phyloP scores from a whole-genome alignment of 208 protist species.

The Entamoeba moshkovskii region DNA sequence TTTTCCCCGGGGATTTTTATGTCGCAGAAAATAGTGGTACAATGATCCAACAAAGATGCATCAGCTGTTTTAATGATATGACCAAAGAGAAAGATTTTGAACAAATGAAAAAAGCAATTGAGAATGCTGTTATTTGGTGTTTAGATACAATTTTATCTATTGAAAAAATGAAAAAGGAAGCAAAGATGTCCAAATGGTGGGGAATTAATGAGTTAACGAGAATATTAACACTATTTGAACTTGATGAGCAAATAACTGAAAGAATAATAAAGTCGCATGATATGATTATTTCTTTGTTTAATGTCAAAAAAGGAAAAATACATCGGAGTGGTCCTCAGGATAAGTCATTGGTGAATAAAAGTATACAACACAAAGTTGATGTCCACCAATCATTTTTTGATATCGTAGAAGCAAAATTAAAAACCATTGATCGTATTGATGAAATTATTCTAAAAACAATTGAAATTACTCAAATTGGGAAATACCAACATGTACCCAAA shows the following conservation, averaged over 20 bases:
- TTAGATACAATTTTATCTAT: not conserved
- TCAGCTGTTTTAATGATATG: not conserved
- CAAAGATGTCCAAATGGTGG: not conserved
- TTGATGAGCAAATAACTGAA: not conserved
- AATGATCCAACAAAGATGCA: not conserved
- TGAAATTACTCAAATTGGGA: no score
- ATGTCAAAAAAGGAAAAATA: not conserved
- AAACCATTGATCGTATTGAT: no score
- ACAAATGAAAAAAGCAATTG: not conserved
- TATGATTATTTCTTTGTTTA: not conserved
- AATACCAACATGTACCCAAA: no score
- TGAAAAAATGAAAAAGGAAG: not conserved
- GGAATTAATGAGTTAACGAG: not conserved
- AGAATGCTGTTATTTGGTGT: not conserved
- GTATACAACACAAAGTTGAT: no score
- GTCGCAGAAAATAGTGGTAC: not conserved
- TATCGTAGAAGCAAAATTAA: no score
- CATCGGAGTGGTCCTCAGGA: no score
- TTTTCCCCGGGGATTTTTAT: not conserved
- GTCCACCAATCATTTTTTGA: no score
- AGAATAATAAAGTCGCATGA: not conserved
- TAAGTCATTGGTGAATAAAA: no score
- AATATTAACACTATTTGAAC: not conserved
- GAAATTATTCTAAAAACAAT: no score
- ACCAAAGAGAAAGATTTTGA: not conserved